These are phyloP conservation scores for Penicillium occitanis DNA, from an alignment of 2,329 filamentous ascomycete genomes.

Conservation along the genomic window DNA sequence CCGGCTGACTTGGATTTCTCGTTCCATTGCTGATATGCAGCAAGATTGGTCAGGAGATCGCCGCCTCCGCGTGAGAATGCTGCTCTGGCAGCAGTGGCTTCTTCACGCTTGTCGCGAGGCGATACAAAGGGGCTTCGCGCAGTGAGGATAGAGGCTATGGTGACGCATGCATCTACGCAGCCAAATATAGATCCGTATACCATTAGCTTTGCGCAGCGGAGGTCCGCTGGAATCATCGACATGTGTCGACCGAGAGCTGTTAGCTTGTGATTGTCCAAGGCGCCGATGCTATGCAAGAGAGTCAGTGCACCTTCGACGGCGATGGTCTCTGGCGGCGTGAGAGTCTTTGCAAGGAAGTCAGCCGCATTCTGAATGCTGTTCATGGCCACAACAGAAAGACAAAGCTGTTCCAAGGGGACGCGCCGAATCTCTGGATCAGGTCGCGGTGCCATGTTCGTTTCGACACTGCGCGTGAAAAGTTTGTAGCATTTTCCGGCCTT, in stretches of 20 bases:
- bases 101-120: slow-evolving; percentile 77
- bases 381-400: slow-evolving; percentile 93
- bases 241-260: slow-evolving; percentile 90
- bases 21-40: slow-evolving; percentile 80
- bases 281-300: slow-evolving; percentile 80
- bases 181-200: slow-evolving; percentile 93
- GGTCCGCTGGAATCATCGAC: slow-evolving; percentile 90
- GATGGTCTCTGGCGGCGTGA: slow-evolving; percentile 81
- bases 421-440: slow-evolving; percentile 92
- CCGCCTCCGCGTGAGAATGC: slow-evolving; percentile 74
- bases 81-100: slow-evolving; percentile 72
- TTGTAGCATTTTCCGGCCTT: slow-evolving; percentile 92
- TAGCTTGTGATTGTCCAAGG: slow-evolving; percentile 78
- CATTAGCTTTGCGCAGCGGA: slow-evolving; percentile 91
- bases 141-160: slow-evolving; percentile 89
- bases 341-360: slow-evolving; percentile 76
- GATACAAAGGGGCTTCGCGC: slow-evolving; percentile 83
- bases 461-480: slow-evolving; percentile 82
- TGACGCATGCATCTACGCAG: slow-evolving; percentile 83
- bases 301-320: slow-evolving; percentile 84
- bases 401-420: slow-evolving; percentile 90
- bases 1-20: slow-evolving; percentile 56
- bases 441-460: slow-evolving; percentile 78
- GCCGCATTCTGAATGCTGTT: slow-evolving; percentile 75
- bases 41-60: slow-evolving; percentile 82